Base-by-base conservation (phyloP, 306 rosid species). In the Crataegus laevigata region DNA sequence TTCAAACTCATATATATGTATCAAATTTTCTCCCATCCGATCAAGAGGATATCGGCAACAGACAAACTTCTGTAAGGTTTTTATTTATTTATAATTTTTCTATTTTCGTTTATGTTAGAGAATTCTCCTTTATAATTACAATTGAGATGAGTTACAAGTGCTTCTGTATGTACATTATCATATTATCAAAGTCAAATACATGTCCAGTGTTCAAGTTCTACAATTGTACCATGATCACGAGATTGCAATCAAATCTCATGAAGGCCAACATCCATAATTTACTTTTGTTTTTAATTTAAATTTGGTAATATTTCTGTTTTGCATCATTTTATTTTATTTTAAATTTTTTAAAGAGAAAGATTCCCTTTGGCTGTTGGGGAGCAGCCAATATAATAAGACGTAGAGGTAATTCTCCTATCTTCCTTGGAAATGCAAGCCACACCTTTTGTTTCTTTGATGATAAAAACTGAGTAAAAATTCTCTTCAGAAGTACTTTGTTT, bases 361-460 rank as follows among this genome's bases (percentile, higher is more conserved):
- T 81, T 86, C 87, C 61, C 75, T 66, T 81, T 43, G 75, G 50
- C 47, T 28, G 69, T 67, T 77, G 57, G 52, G 74, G 57, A 15
- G 29, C 19, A 30, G 74, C 47, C 78, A 82, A 68, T 74, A 79
- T 76, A 77, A 77, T 61, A 72, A 68, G 81, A 72, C 51, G 76
- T 61, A 54, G 72, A 40, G 8, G 66, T 71, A 72, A 36, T 42
- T 79, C 63, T 79, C 63, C 77, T 79, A 75, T 88, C 86, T 85
- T 84, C 90, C 81, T 90, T 68, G 96, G 83, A 87, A 88, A 87
- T 87, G 84, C 72, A 90, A 88, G 91, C 84, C 91, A 85, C 65
- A 40, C 66, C 68, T 84, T 85, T 87, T 73, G 68, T 50, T 58
- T 28, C 81, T 72, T 38, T 60, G 78, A 63, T 8, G 79, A 69